Conservation (phyloP, 495 filamentous ascomycete species). For the Penicillium antarcticum region DNA sequence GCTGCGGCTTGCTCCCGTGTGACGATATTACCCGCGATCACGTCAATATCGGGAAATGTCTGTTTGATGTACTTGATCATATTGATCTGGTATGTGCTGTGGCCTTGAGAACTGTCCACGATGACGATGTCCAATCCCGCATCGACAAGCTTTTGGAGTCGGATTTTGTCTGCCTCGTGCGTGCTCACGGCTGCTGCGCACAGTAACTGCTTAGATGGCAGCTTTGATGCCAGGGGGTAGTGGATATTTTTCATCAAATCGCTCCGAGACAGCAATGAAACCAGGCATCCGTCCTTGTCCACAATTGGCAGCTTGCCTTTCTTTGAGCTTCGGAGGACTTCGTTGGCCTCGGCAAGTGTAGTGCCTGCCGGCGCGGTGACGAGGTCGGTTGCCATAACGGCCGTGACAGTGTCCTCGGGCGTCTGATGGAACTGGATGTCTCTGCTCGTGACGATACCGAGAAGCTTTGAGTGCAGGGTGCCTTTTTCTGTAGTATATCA, state of each 20-base stretch:
- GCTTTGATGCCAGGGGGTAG: slow-evolving; percentile 95
- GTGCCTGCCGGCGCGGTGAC: slow-evolving; percentile 87
- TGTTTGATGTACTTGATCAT: slow-evolving; percentile 96
- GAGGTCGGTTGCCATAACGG: slow-evolving; percentile 93
- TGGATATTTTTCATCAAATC: slow-evolving; percentile 99
- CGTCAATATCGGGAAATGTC: slow-evolving; percentile 79
- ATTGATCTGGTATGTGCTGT: slow-evolving; percentile 92
- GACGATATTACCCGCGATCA: slow-evolving; percentile 97
- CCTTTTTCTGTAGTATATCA: slow-evolving; percentile 70
- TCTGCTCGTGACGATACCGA: slow-evolving; percentile 95
- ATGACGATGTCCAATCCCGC: slow-evolving; percentile 94
- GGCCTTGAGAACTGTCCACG: slow-evolving; percentile 93
- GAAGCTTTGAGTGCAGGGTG: slow-evolving; percentile 86
- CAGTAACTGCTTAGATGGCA: slow-evolving; percentile 96
- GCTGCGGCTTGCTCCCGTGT: slow-evolving; percentile 90
- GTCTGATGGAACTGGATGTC: slow-evolving; percentile 92
- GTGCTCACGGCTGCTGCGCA: slow-evolving; percentile 94
- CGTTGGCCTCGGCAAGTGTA: slow-evolving; percentile 83
- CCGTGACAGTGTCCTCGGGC: slow-evolving; percentile 66
- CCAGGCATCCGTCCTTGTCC: slow-evolving; percentile 78
- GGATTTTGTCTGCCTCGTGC: slow-evolving; percentile 81
- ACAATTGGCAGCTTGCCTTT: slow-evolving; percentile 99
- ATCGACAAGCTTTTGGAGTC: slow-evolving; percentile 82
- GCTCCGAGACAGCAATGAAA: slow-evolving; percentile 92
- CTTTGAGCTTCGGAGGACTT: slow-evolving; percentile 89